Conservation (phyloP, 1,139 yeast species). For the Candida glucosophila region DNA sequence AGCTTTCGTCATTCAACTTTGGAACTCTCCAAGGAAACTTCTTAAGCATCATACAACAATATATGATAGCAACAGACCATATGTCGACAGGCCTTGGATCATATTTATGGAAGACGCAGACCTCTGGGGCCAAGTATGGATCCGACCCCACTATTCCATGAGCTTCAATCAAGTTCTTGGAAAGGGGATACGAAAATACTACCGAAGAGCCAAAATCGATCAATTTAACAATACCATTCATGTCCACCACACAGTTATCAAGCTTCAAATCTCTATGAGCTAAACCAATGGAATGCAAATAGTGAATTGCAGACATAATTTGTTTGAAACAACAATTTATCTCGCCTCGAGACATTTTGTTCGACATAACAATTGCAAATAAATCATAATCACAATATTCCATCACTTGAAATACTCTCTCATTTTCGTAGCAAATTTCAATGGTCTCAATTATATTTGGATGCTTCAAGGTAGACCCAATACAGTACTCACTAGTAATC, state of each 20-base stretch:
- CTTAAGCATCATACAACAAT: constrained; percentile 90
- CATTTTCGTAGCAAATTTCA: constrained; percentile 85
- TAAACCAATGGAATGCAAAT: constrained; percentile 78
- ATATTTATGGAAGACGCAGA: constrained; percentile 69
- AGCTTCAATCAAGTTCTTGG: constrained; percentile 69
- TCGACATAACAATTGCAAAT: constrained; percentile 93
- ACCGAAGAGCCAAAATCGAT: constrained; percentile 95
- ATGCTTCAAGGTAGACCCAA: constrained; percentile 91
- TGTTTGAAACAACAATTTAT: constrained; percentile 89
- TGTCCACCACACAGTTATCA: constrained; percentile 87
- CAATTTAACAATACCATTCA: constrained; percentile 76
- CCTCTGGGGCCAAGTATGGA: constrained; percentile 93
- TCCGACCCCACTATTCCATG: constrained; percentile 93
- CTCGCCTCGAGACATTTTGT: constrained; percentile 80
- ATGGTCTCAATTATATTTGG: constrained; percentile 88
- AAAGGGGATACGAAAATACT: constrained; percentile 84
- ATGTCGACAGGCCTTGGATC: constrained; percentile 93
- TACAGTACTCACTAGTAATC: constrained; percentile 92
- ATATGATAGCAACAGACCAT: constrained; percentile 92
- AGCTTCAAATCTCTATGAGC: constrained; percentile 90
- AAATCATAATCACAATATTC: constrained; percentile 91
- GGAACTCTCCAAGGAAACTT: constrained; percentile 98
- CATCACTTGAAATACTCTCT: constrained; percentile 84
- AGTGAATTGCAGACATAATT: constrained; percentile 71
- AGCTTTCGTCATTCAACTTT: constrained; percentile 75